Evolutionary conservation across 2,329 filamentous ascomycete species (phyloP), one percentile per base, ranked within the genome.

Genomic region (Karstenula rhodostoma): DNA sequence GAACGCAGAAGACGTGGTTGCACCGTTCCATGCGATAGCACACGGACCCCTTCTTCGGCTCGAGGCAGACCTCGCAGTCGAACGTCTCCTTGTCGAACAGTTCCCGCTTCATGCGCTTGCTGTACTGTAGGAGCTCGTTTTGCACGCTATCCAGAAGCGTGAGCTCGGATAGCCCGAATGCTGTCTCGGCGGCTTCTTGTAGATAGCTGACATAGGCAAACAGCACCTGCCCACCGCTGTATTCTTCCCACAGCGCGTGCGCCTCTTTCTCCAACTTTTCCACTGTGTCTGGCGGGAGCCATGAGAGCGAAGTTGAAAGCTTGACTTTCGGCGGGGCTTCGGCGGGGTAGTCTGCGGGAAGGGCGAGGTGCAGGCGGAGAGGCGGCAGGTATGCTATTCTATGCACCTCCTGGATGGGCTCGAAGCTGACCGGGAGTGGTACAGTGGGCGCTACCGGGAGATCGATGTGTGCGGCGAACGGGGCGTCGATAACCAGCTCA

Each of bases 1-100:
- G 78, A 19, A 90, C 81, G 77, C 95, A 99, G 73, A 98, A 99
- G 40, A 98, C 93, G 74, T 99, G 94, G 0, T 87, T 88, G 76
- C 95, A 99, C 60, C 90, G 88, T 48, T 90, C 79, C 84, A 98
- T 89, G 44, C 87, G 87, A 79, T 98, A 91, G 75, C 95, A 98
- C 12, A 83, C 85, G 0, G 82, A 79, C 1, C 95, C 95, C 75
- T 96, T 97, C 78, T 97, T 97, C 0, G 93, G 93, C 76, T 98
- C 94, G 49, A 97, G 79, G 73, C 94, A 97, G 50, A 98, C 86
- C 1, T 90, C 92, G 67, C 94, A 98, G 55, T 94, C 88, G 73
- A 95, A 97, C 0, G 92, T 96, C 68, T 90, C 90, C 66, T 87
- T 88, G 61, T 95, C 89, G 73, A 97, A 98, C 0, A 88, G 87